Base-by-base conservation (phyloP, 176 grass and related monocot species). In the Oryza rufipogon region DNA sequence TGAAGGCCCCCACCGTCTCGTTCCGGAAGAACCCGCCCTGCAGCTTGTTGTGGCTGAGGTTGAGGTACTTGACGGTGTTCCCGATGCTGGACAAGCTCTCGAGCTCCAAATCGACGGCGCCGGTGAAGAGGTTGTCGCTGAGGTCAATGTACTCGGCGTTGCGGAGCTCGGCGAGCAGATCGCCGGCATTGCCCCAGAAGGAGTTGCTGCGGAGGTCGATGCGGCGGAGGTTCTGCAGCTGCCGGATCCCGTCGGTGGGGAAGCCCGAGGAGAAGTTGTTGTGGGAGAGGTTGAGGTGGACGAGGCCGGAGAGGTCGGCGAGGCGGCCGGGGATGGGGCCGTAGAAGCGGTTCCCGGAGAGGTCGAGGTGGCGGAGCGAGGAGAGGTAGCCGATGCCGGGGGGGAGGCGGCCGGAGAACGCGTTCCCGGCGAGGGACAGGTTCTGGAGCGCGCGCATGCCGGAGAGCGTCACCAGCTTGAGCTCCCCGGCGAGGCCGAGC, bases 181-280 rank as follows among this genome's bases (percentile, higher is more conserved):
- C 88, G 23, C 81, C 51, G 65, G 89, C 86, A 87, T 92, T 87
- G 56, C 97, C 97, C 93, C 93, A 88, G 86, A 99, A 88, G 44
- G 77, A 81, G 83, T 99, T 99, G 42, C 86, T 80, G 80, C 93
- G 85, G 71, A 99, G 76, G 81, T 99, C 93, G 64, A 99, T 73
- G 78, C 84, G 89, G 81, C 93, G 91, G 69, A 99, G 90, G 73
- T 99, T 94, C 91, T 99, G 97, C 16, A 99, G 90, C 89, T 94
- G 91, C 80, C 75, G 94, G 52, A 99, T 88, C 89, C 88, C 89
- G 34, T 88, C 88, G 60, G 77, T 77, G 19, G 97, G 97, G 82
- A 96, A 94, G 19, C 91, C 97, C 32, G 86, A 92, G 61, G 93
- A 51, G 84, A 99, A 99, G 75, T 92, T 92, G 84, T 99, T 99